Percentiles rank a stretch among this genome's conserved stretches.
Evolutionary conservation across 345 rosid genomes (phyloP).

Genomic region (Sapria himalayana): DNA sequence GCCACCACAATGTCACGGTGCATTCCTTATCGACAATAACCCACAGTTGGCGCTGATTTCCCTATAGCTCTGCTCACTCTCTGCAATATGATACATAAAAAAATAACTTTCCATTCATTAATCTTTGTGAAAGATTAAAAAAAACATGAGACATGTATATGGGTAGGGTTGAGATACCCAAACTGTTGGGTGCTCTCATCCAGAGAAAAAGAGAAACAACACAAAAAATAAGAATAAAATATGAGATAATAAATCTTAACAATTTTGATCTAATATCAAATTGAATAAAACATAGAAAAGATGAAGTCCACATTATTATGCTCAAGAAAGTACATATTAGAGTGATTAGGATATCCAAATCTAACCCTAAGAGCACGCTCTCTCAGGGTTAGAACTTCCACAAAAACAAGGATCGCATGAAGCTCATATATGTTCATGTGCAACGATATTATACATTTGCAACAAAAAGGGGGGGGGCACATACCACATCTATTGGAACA

Average conservation of each 20-base stretch:
- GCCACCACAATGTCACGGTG: no score
- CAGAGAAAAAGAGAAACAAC: no score
- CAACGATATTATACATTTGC: no score
- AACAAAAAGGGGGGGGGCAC: constrained; percentile 8
- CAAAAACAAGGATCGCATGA: neutral
- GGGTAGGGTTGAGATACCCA: no score
- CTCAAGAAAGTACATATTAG: neutral
- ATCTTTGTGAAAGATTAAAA: neutral
- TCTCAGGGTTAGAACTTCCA: neutral
- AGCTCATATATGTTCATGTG: no score
- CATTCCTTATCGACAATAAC: constrained; percentile 89
- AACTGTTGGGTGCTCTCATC: no score
- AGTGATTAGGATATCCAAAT: constrained; percentile 1
- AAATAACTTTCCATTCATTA: constrained; percentile 6
- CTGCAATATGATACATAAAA: constrained; percentile 55
- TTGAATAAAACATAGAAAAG: neutral
- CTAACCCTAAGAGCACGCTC: neutral
- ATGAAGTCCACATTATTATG: neutral
- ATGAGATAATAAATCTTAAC: no score
- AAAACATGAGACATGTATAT: neutral
- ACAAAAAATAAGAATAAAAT: no score
- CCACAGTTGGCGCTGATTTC: constrained; percentile 54
- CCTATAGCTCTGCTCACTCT: constrained; percentile 54
- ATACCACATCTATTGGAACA: constrained; percentile 90
- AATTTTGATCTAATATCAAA: no score